Base-by-base conservation (phyloP, 352 stramenopile genomes). In the Phytopythium delawarense region DNA sequence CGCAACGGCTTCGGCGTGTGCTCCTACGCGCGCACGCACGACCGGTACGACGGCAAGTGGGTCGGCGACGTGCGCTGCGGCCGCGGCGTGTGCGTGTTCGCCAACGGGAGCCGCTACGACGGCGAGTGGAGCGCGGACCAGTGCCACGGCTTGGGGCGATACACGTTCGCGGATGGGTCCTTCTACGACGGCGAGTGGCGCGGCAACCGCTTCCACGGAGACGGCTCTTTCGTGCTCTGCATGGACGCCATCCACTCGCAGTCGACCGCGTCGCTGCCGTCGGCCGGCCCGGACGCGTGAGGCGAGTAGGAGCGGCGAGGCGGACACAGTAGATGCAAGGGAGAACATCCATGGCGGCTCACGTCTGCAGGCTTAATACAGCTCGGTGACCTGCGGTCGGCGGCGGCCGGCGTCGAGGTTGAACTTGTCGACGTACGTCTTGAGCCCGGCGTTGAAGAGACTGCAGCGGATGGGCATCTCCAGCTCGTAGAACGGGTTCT, bases 401-500 rank as follows among this genome's bases (percentile, higher is more conserved):
- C 82, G 82, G 1, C 78, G 70, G 34, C 64, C 70, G 59, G 78
- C 88, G 46, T 91, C 81, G 12, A 75, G 28, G 63, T 94, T 94
- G 64, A 93, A 90, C 62, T 87, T 92, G 65, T 96, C 88, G 25
- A 98, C 87, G 37, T 95, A 92, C 4, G 65, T 76, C 65, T 96
- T 92, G 62, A 98, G 81, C 57, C 90, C 78, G 20, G 75, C 62
- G 61, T 96, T 94, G 71, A 98, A 98, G 39, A 97, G 78, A 42
- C 90, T 91, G 76, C 93, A 98, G 44, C 92, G 90, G 66, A 98
- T 97, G 13, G 93, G 92, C 90, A 98, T 98, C 69, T 98, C 93
- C 32, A 98, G 78, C 71, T 98, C 92, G 69, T 98, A 98, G 66
- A 98, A 98, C 16, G 93, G 93, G 63, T 98, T 98, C 89, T 92